These are phyloP conservation scores for Selenicereus undatus DNA, from an alignment of 148 eudicot genomes.

Conservation along the genomic window DNA sequence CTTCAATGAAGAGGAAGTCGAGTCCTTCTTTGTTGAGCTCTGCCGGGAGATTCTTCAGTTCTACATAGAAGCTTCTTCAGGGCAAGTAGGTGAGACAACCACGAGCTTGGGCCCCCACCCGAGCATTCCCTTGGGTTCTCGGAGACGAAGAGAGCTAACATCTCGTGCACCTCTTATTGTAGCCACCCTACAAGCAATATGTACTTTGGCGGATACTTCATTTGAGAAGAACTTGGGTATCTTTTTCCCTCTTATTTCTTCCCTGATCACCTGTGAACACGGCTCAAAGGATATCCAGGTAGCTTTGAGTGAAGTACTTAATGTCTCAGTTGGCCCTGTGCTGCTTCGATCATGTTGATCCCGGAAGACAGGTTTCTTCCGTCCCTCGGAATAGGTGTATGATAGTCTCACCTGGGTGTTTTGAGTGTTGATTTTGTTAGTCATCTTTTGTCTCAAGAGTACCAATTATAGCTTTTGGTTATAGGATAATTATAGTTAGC, in stretches of 20 bases:
- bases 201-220: constrained; percentile 59
- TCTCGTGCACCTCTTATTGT: constrained; percentile 82
- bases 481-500: constrained; percentile 16
- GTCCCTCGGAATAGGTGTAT: neutral
- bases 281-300: constrained; percentile 79
- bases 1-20: constrained; percentile 57
- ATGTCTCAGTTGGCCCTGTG: constrained; percentile 61
- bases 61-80: constrained; percentile 59
- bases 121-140: constrained; percentile 70
- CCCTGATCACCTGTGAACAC: constrained; percentile 80
- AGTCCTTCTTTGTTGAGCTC: constrained; percentile 64
- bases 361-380: constrained; percentile 4
- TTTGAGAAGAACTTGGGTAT: constrained; percentile 60
- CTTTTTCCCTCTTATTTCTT: constrained; percentile 72
- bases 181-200: constrained; percentile 70
- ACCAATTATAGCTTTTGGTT: constrained; percentile 12
- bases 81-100: constrained; percentile 35
- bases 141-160: constrained; percentile 71
- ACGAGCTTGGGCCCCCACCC: constrained; percentile 28
- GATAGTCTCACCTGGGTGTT: constrained; percentile 1
- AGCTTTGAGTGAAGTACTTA: constrained; percentile 82
- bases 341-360: constrained; percentile 61
- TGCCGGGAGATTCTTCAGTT: constrained; percentile 75
- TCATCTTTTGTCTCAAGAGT: constrained; percentile 14
- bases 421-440: constrained; percentile 18